Conservation (phyloP, 257 asterid genomes). For the Phtheirospermum japonicum region DNA sequence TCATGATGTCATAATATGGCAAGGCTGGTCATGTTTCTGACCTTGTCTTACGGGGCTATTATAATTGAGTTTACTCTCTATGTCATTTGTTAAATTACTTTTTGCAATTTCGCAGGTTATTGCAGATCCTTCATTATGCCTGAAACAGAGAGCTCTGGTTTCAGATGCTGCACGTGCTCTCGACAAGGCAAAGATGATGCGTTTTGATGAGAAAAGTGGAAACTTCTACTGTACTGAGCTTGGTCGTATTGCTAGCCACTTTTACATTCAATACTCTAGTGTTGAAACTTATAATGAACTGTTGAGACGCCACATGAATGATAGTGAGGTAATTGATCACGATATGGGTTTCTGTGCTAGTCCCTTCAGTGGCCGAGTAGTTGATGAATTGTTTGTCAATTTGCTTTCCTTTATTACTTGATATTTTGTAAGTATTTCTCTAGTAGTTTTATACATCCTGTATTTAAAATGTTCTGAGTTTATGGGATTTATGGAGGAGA, state of each 20-base stretch:
- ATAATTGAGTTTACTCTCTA: neutral
- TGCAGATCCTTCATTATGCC: constrained; percentile 88
- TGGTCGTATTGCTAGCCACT: constrained; percentile 99
- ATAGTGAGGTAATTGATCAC: constrained; percentile 70
- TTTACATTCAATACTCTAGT: constrained; percentile 93
- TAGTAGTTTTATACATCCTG: constrained; percentile 9
- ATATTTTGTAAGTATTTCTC: constrained; percentile 2
- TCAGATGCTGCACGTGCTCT: constrained; percentile 96
- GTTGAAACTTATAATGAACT: constrained; percentile 93
- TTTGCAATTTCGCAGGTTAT: constrained; percentile 53
- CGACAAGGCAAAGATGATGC: constrained; percentile 99
- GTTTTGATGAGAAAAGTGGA: constrained; percentile 99
- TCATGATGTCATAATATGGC: neutral
- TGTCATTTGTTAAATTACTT: constrained; percentile 15
- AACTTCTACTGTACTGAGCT: constrained; percentile 97
- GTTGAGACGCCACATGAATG: constrained; percentile 92
- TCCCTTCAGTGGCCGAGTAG: constrained; percentile 10
- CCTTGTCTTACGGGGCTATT: neutral
- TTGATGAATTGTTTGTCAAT: constrained; percentile 15
- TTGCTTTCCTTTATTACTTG: constrained; percentile 9
- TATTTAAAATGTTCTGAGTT: neutral
- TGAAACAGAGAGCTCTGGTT: constrained; percentile 88
- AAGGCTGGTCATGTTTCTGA: constrained; percentile 1
- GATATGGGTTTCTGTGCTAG: constrained; percentile 10
- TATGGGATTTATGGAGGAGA: neutral